Base-by-base conservation (phyloP, 2,329 filamentous ascomycete genomes). In the Drechslerella dactyloides region DNA sequence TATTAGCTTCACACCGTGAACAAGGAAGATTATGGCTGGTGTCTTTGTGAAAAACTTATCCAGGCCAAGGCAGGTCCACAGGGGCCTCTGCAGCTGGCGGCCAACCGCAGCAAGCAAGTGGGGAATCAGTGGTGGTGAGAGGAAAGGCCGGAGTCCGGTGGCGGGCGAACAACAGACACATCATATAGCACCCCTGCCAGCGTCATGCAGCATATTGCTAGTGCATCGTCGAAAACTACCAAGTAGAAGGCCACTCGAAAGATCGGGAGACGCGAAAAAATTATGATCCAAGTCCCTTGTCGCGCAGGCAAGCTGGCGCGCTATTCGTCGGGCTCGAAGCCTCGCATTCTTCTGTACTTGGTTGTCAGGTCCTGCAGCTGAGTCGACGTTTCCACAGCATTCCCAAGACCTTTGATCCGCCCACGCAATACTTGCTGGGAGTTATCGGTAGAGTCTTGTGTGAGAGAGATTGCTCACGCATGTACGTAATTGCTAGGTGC, bases 71-170 rank as follows among this genome's bases (percentile, higher is more conserved):
- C 44, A 35, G 65, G 65, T 27, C 51, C 19, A 37, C 35, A 52
- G 40, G 52, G 52, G 46, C 65, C 61, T 24, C 57, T 51, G 44
- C 57, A 62, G 59, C 57, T 33, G 17, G 33, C 27, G 4, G 48
- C 37, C 42, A 44, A 69, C 65, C 65, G 65, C 65, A 69, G 65
- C 65, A 69, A 62, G 51, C 56, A 62, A 57, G 64, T 69, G 64
- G 64, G 64, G 64, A 63, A 42, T 13, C n/a, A 4, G 3, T 42
- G 11, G 3, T 15, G 37, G 37, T 42, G n/a, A 51, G 21, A 15
- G 2, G 4, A 17, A 51, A 3, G 23, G 17, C 17, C 17, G 19
- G 19, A 51, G 11, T 13, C 19, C 11, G 21, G 19, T 23, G 46
- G 46, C 17, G 46, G 23, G 51, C 27, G 37, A 17, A 50, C 44